phyloP scores from a whole-genome alignment of 1,139 yeast genomes.

The Sugiyamaella neomexicana region DNA sequence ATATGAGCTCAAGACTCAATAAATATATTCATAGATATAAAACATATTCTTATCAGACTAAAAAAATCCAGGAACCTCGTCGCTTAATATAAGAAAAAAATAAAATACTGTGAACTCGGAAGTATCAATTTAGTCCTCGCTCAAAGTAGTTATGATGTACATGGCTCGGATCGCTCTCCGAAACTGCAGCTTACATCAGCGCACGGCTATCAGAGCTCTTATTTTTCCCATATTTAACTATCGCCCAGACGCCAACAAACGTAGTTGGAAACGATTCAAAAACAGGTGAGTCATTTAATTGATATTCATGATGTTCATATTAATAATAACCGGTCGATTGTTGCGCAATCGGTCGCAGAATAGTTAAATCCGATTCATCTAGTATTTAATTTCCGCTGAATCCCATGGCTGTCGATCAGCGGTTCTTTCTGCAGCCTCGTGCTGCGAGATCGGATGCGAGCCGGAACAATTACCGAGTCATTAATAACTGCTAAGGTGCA shows the following conservation, averaged over 20 bases:
- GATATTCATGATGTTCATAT: no score
- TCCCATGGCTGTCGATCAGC: neutral
- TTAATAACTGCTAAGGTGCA: no score
- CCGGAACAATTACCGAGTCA: neutral
- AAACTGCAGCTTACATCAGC: neutral
- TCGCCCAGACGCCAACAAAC: no score
- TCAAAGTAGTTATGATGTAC: neutral
- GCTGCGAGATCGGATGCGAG: neutral
- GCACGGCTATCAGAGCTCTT: neutral
- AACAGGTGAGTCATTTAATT: no score
- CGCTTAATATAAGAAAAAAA: neutral
- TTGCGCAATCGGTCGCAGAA: no score
- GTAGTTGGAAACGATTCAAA: no score
- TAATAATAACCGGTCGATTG: no score
- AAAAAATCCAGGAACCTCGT: neutral
- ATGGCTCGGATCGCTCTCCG: slow-evolving; percentile 8
- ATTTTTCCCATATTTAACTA: neutral
- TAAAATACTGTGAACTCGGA: neutral
- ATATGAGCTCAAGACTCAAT: no score
- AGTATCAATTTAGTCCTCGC: neutral
- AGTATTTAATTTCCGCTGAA: neutral
- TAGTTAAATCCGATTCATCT: no score
- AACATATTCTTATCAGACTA: neutral
- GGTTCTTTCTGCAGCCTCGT: no score
- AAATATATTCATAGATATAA: no score